phyloP scores from a whole-genome alignment of 371 early-diverging fungal species.

The Batkoa obscura region DNA sequence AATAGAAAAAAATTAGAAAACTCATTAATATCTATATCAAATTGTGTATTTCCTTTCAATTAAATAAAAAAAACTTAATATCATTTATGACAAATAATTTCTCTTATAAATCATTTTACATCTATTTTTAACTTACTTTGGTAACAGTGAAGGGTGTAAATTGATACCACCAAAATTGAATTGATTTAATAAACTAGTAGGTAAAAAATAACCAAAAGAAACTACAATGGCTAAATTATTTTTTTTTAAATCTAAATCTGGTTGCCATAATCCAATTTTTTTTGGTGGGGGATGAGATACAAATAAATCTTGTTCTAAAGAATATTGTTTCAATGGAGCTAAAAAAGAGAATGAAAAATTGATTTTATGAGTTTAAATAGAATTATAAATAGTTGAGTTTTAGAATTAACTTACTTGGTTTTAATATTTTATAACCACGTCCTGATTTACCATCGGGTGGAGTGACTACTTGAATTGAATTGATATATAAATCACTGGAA shows the following conservation, averaged over 20 bases:
- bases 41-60: no score
- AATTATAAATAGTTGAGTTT: slow-evolving; percentile 1
- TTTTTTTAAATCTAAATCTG: neutral
- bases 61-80: no score
- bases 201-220: slow-evolving; percentile 82
- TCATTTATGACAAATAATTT: no score
- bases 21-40: no score
- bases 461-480: slow-evolving; percentile 18
- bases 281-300: slow-evolving; percentile 22
- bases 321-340: slow-evolving; percentile 19
- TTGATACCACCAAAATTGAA: slow-evolving; percentile 62
- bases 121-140: slow-evolving; percentile 21
- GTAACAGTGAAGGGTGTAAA: slow-evolving; percentile 76
- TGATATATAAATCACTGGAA: no score
- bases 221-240: slow-evolving; percentile 76
- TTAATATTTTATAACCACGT: slow-evolving; percentile 7
- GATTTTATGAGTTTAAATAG: neutral
- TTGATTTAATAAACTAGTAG: slow-evolving; percentile 33
- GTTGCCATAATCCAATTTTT: slow-evolving; percentile 21
- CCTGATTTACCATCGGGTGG: slow-evolving; percentile 22
- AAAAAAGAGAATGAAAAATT: neutral
- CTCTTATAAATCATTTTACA: no score
- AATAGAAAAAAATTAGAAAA: neutral
- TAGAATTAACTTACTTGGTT: slow-evolving; percentile 7
- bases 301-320: slow-evolving; percentile 10